A percentile compares a stretch with the other conserved stretches of the same genome.
phyloP scores from a whole-genome alignment of 2,329 filamentous ascomycete species.

The Ophiosphaerella narmari region DNA sequence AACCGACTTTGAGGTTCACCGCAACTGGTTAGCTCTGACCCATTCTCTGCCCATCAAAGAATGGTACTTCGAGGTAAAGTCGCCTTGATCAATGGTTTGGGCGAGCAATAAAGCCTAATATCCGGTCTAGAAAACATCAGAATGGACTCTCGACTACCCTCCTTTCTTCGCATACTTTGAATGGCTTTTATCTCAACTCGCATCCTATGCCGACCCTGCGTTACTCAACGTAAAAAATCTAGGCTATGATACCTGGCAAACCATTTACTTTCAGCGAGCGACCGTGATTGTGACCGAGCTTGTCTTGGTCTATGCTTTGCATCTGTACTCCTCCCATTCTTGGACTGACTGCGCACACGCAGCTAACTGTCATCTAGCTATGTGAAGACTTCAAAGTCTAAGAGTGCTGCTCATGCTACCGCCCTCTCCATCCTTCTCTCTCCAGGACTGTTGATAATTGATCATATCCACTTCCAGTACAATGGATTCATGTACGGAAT shows the following conservation, averaged over 20 bases:
- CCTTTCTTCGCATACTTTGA: constrained; percentile 98
- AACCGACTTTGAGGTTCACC: constrained; percentile 97
- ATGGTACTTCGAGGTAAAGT: constrained; percentile 85
- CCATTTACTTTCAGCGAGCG: constrained; percentile 88
- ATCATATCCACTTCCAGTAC: constrained; percentile 99
- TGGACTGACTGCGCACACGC: not conserved
- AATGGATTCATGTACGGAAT: constrained; percentile 96
- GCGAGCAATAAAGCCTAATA: constrained; percentile 15
- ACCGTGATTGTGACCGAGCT: constrained; percentile 87
- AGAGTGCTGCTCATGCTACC: constrained; percentile 78
- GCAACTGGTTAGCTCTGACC: constrained; percentile 97
- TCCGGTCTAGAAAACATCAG: constrained; percentile 73
- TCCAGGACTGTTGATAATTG: constrained; percentile 92
- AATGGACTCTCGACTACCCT: constrained; percentile 99
- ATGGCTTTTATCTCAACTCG: constrained; percentile 84
- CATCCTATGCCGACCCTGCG: constrained; percentile 73
- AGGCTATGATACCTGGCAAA: constrained; percentile 89
- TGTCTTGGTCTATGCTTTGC: constrained; percentile 79
- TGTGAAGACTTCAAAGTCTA: constrained; percentile 74
- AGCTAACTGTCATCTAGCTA: constrained; percentile 59
- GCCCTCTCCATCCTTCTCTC: constrained; percentile 89
- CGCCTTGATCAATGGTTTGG: not conserved
- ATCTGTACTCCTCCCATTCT: constrained; percentile 59
- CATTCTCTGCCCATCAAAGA: constrained; percentile 82
- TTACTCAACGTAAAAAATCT: constrained; percentile 85